Base-by-base conservation (phyloP, 495 filamentous ascomycete species). In the Aspergillus cavernicola region DNA sequence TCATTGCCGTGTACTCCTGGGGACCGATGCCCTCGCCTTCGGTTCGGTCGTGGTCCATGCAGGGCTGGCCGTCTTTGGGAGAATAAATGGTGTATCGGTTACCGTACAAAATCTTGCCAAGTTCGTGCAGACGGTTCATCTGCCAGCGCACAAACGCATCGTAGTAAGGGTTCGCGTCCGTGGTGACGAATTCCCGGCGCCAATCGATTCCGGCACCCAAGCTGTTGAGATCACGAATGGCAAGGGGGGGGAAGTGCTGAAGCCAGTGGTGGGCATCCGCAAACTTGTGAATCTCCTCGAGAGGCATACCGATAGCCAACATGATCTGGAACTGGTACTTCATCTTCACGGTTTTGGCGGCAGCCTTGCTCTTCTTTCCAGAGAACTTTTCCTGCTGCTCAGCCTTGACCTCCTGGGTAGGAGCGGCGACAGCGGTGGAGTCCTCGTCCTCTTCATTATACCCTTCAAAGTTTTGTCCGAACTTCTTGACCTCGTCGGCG, bases 101-200 rank as follows among this genome's bases (percentile, higher is more conserved):
- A 42, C 91, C 92, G 66, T 92, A 98, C 76, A 87, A 84, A 60
- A 98, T 95, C 77, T 97, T 98, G 45, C 87, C 80, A 41, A 96
- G 79, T 66, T 95, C 87, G 68, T 85, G 85, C 15, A 98, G 80
- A 51, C 87, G 86, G 66, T 88, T 91, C 91, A 97, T 98, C 73
- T 98, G 92, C 92, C 92, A 98, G 59, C 89, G 78, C 22, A 98
- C 87, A 61, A 98, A 98, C 15, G 90, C 82, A 67, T 98, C 92
- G 66, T 92, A 98, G 72, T 95, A 97, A 3, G 91, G 91, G 74
- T 98, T 98, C 2, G 90, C 92, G 64, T 98, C 92, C 9, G 92
- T 98, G 7, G 92, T 98, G 22, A 96, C 86, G 57, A 98, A 88
- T 47, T 86, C 84, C 60, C 92, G 74, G 61, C 93, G 79, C 93